Percentiles rank a stretch among this genome's conserved stretches.
phyloP scores from a whole-genome alignment of 768 basidiomycete genomes.

The Leucocoprinus birnbaumii region DNA sequence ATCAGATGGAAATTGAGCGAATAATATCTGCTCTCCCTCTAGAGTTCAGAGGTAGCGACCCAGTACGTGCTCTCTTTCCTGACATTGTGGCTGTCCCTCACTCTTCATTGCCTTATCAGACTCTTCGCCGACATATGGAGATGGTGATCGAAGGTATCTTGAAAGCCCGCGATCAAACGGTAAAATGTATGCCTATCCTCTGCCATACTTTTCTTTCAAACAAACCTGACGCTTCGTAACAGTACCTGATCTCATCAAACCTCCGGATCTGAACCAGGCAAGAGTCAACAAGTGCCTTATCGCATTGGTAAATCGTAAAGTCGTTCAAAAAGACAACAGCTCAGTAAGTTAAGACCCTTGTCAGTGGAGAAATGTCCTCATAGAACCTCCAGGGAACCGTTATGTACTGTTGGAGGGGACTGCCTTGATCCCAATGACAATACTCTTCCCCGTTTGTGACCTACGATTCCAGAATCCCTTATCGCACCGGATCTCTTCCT shows the following conservation, averaged over 20 bases:
- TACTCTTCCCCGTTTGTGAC: no score
- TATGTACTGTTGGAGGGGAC: constrained; percentile 63
- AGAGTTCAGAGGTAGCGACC: constrained; percentile 88
- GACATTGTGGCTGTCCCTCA: no score
- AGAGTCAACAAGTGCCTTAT: constrained; percentile 93
- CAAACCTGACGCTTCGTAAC: background rate
- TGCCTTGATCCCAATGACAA: no score
- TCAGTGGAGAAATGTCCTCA: background rate
- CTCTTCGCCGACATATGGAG: constrained; percentile 76
- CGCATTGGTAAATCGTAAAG: constrained; percentile 83
- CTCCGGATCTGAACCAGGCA: constrained; percentile 85
- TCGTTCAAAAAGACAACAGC: constrained; percentile 72
- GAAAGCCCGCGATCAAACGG: constrained; percentile 54
- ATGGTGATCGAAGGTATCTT: constrained; percentile 75
- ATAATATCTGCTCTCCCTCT: constrained; percentile 77
- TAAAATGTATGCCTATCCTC: constrained; percentile 48
- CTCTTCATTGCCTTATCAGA: constrained; percentile 34
- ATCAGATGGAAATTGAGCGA: constrained; percentile 61
- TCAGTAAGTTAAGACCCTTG: constrained; percentile 38
- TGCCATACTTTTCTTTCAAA: background rate
- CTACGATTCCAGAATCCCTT: no score
- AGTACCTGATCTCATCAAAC: constrained; percentile 78
- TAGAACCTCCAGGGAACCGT: constrained; percentile 46
- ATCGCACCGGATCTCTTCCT: no score
- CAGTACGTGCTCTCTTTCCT: constrained; percentile 43